Conservation (phyloP, 2,329 filamentous ascomycete species). For the Botrytis sinoallii region DNA sequence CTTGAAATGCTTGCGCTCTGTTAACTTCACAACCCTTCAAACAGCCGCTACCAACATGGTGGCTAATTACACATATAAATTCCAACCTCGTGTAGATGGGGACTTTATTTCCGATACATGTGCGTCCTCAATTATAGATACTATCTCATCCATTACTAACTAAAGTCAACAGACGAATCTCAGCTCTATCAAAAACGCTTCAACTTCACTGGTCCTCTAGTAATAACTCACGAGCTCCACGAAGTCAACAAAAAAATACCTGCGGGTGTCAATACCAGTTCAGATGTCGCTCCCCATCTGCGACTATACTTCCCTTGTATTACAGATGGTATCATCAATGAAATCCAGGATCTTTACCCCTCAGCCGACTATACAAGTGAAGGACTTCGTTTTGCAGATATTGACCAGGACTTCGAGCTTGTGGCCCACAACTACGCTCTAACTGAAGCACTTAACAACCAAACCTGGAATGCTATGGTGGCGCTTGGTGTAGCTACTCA, state of each 20-base stretch:
- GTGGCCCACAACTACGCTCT: slow-evolving; percentile 39
- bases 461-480: slow-evolving; percentile 41
- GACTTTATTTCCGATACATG: slow-evolving; percentile 38
- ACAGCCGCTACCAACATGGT: slow-evolving; percentile 33
- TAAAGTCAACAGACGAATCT: slow-evolving; percentile 35
- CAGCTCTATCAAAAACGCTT: slow-evolving; percentile 40
- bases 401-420: slow-evolving; percentile 40
- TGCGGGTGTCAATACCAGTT: slow-evolving; percentile 37
- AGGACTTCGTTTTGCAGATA: slow-evolving; percentile 39
- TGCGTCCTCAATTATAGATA: not conserved
- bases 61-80: slow-evolving; percentile 36
- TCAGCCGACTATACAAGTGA: slow-evolving; percentile 39
- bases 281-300: slow-evolving; percentile 37
- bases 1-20: slow-evolving; percentile 36
- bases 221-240: slow-evolving; percentile 40
- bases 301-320: slow-evolving; percentile 39
- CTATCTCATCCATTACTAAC: not conserved
- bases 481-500: slow-evolving; percentile 37
- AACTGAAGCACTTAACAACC: slow-evolving; percentile 39
- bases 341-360: slow-evolving; percentile 37
- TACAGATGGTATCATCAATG: slow-evolving; percentile 37
- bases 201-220: slow-evolving; percentile 39
- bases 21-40: slow-evolving; percentile 36
- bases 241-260: slow-evolving; percentile 38
- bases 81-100: slow-evolving; percentile 41